Evolutionary conservation across 768 basidiomycete species (phyloP).

Genomic region (Hemileccinum rubropunctum): DNA sequence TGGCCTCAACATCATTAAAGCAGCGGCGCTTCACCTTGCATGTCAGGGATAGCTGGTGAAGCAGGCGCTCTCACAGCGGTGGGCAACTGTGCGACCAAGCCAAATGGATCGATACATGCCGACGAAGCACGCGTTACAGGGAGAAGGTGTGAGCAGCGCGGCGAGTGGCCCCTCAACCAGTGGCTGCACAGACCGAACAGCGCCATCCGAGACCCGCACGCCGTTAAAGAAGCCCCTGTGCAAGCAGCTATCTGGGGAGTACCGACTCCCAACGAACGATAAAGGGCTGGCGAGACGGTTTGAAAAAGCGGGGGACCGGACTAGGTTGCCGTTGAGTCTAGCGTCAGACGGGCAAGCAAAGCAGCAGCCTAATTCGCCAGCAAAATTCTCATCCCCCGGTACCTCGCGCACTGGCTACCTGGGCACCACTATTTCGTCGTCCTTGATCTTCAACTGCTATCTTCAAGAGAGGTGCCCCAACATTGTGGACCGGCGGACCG

Average conservation of each 20-base stretch:
- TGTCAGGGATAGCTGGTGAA: constrained; percentile 36
- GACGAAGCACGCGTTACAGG: constrained; percentile 59
- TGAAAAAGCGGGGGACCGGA: constrained; percentile 76
- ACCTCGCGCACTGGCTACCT: too few species aligned
- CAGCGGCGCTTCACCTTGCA: constrained; percentile 42
- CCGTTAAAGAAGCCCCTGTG: constrained; percentile 30
- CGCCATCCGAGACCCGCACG: constrained; percentile 20
- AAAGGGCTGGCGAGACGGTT: constrained; percentile 63
- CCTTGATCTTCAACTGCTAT: too few species aligned
- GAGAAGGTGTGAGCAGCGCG: constrained; percentile 41
- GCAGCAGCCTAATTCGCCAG: too few species aligned
- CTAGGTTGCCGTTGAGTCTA: too few species aligned
- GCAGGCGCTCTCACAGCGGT: constrained; percentile 46
- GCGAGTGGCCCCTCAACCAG: constrained; percentile 13
- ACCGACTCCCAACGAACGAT: constrained; percentile 55
- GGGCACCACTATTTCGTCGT: too few species aligned
- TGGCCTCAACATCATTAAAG: constrained; percentile 31
- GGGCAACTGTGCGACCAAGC: constrained; percentile 41
- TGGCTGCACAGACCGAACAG: constrained; percentile 18
- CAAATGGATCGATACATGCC: constrained; percentile 60
- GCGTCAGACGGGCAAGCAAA: too few species aligned
- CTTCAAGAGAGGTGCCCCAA: too few species aligned
- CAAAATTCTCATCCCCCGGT: too few species aligned
- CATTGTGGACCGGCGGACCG: too few species aligned
- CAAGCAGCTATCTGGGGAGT: constrained; percentile 40